A percentile compares a stretch with the other conserved stretches of the same genome.
phyloP scores from a whole-genome alignment of 768 basidiomycete genomes.

The Boletus rex-veris region DNA sequence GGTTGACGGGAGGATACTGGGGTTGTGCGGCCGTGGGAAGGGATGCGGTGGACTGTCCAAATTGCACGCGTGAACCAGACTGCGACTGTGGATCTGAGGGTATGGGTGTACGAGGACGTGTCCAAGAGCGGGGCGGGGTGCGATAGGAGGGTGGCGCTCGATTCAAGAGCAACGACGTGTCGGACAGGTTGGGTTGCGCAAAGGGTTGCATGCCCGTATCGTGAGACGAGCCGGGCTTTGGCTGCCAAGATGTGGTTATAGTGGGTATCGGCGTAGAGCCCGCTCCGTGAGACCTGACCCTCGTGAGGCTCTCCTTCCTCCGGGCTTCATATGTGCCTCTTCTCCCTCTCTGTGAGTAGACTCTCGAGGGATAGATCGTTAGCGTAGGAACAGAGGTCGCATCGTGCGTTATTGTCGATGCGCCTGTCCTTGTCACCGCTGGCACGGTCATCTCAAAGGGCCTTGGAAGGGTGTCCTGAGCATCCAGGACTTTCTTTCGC shows the following conservation, averaged over 20 bases:
- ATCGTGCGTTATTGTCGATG: neutral
- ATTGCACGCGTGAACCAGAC: neutral
- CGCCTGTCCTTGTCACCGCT: neutral
- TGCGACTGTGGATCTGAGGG: neutral
- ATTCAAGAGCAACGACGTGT: neutral
- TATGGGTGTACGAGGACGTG: neutral
- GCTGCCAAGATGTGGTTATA: neutral
- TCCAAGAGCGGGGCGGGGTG: neutral
- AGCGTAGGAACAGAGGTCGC: neutral
- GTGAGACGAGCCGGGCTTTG: neutral
- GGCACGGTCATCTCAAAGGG: conserved; percentile 19
- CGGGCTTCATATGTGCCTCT: neutral
- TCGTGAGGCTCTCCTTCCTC: neutral
- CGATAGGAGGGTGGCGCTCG: neutral
- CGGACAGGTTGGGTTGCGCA: conserved; percentile 1
- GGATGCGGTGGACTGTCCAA: neutral
- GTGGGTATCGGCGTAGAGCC: neutral
- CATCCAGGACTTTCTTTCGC: conserved; percentile 8
- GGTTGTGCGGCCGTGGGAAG: no score
- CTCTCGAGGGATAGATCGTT: neutral
- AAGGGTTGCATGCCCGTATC: neutral
- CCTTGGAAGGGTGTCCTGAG: conserved; percentile 27
- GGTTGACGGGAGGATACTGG: no score
- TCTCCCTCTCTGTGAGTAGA: neutral
- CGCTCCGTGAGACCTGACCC: neutral